Conservation (phyloP, 495 filamentous ascomycete species). For the Xylaria bambusicola region DNA sequence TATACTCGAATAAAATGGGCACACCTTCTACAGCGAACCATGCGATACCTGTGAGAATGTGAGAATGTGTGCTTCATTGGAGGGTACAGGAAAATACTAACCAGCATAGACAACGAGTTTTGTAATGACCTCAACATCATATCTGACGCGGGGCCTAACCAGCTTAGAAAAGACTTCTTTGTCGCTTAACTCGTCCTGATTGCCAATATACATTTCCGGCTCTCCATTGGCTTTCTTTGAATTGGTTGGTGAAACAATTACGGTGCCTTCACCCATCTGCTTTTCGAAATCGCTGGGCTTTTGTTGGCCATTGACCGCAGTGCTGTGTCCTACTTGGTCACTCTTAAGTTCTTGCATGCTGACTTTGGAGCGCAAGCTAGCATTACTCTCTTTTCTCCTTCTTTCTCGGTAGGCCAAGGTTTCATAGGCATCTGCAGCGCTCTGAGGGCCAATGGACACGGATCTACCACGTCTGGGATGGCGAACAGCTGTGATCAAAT, state of each 20-base stretch:
- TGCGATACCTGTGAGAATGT: constrained; percentile 58
- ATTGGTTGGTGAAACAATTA: constrained; percentile 41
- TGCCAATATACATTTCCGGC: constrained; percentile 38
- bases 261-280: constrained; percentile 66
- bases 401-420: constrained; percentile 90
- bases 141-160: constrained; percentile 84
- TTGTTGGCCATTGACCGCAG: constrained; percentile 33
- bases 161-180: constrained; percentile 83
- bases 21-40: constrained; percentile 71
- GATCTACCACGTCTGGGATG: constrained; percentile 73
- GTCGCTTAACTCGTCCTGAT: constrained; percentile 59
- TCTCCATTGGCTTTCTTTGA: constrained; percentile 31
- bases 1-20: constrained; percentile 64
- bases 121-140: constrained; percentile 96
- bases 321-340: constrained; percentile 26
- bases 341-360: constrained; percentile 22
- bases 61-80: constrained; percentile 6
- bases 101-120: constrained; percentile 95
- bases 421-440: constrained; percentile 93
- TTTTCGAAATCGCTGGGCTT: constrained; percentile 63
- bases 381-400: constrained; percentile 69
- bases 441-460: constrained; percentile 91
- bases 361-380: constrained; percentile 25
- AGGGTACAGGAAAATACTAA: constrained; percentile 42
- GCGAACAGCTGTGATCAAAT: constrained; percentile 73